Base-by-base conservation (phyloP, 352 stramenopile genomes). In the Globisporangium barbulae region DNA sequence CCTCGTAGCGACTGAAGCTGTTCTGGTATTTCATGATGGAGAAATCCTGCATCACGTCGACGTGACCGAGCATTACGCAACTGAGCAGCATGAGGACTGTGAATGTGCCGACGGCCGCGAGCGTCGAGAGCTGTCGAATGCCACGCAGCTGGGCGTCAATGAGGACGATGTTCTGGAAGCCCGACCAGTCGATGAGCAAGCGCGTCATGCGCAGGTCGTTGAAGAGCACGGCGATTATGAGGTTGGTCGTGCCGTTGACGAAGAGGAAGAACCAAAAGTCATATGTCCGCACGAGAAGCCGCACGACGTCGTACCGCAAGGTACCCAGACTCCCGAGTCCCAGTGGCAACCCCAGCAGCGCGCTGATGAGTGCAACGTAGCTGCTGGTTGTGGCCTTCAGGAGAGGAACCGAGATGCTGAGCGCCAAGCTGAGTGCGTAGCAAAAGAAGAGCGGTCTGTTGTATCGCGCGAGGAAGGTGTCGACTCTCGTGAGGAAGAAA, bases 231-330 rank as follows among this genome's bases (percentile, higher is more conserved):
- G 64, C 67, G 49, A 69, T 64, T 8, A 68, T 72, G 19, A 78
- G 25, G 10, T 61, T 63, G 21, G 72, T 74, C 5, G 67, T 53
- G 13, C 56, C 65, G 17, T 69, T 69, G 10, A 76, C 67, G 28
- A 63, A 57, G 44, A 67, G 63, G 44, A 78, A 80, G 55, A 77
- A 81, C 72, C 68, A 80, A 45, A 81, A 76, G 30, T 83, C 73
- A 49, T 80, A 83, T 1, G 70, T 80, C 28, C 61, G 58, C 8
- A 61, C 39, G 15, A 81, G 52, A 2, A 77, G 13, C 28, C 68
- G 59, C 9, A 79, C 71, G 9, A 83, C 67, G 28, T 79, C 73
- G 55, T 71, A 83, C 28, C 75, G 59, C 31, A 83, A 31, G 1
- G 63, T 74, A 1, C 54, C 60, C 6, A 80, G 21, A 53, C 70